Evolutionary conservation across 805 yeast species (phyloP), one percentile per base, ranked within the genome.

Genomic region (Vanderwaltozyma tropicalis): DNA sequence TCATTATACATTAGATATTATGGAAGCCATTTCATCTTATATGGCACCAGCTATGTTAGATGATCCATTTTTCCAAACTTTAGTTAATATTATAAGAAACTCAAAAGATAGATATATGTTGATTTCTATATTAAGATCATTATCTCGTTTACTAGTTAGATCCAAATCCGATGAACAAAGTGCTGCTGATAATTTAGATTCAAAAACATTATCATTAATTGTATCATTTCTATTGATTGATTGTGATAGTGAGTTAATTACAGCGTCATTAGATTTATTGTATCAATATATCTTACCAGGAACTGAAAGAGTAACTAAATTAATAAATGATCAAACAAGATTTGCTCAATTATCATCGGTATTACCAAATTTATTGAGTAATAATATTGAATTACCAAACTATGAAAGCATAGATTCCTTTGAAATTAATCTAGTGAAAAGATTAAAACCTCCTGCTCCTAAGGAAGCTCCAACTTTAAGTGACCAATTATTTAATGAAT

Each of bases 21-120:
- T 84, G 43, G 97, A 92, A 55, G 78, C 88, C 2, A 72, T 87
- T 24, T 76, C 89, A 3, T 80, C 95, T 31, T 85, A 84, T 57
- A 69, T 82, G 47, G 76, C 87, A 4, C 88, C 92, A 22, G 81
- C 80, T 20, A 68, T 75, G 18, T 69, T 75, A 35, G 78, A 80
- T 47, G 92, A 87, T 42, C 49, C 49, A 20, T 87, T 44, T 78
- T 87, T 58, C 55, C 69, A 38, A 42, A 64, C 70, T 2, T 63
- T 86, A 36, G 63, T 78, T 18, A 53, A 62, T 5, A 64, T 78
- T 19, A 66, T 86, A 38, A 57, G 60, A 25, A 50, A 59, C 20
- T 66, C 76, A 4, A 68, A 69, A 28, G 97, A 92, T 55, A 72
- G 94, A 44, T 70, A 80, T 20, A 62, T 79, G 39, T 62, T 85